Percentiles rank a stretch among this genome's conserved stretches.
Conservation (phyloP, 2,329 filamentous ascomycete species). For the Didymella segeticola region DNA sequence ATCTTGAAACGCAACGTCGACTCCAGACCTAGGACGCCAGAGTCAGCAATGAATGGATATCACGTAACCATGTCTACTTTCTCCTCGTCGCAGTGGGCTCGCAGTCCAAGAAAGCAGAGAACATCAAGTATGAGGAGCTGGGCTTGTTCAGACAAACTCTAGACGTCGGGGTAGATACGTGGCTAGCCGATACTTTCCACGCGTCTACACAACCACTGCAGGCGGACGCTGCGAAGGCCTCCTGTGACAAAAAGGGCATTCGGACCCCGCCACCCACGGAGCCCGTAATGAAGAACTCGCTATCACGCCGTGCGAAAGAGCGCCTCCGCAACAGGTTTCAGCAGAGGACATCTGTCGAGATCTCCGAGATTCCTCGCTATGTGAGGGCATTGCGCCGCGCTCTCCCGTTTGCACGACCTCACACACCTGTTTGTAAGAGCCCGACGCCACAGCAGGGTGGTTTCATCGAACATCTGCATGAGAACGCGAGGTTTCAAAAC, state of each 20-base stretch:
- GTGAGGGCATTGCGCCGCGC: neutral
- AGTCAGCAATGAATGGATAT: neutral
- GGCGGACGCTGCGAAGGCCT: neutral
- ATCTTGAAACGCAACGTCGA: neutral
- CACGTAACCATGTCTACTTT: neutral
- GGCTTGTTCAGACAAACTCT: neutral
- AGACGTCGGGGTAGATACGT: neutral
- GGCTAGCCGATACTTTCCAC: neutral
- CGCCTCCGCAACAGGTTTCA: neutral
- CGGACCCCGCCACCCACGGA: neutral
- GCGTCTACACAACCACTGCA: neutral
- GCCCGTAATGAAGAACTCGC: neutral
- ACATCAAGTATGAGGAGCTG: neutral
- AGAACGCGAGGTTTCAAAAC: neutral
- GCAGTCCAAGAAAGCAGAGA: neutral
- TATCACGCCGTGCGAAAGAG: neutral
- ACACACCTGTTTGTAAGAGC: neutral
- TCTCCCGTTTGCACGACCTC: neutral
- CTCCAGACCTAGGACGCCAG: neutral
- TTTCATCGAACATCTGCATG: neutral
- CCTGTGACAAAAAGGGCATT: neutral
- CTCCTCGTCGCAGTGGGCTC: neutral
- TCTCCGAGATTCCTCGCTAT: neutral
- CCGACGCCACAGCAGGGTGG: neutral
- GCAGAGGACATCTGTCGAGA: neutral